Evolutionary conservation across 1,284 basidiomycete species (phyloP).

Genomic region (Ganoderma resinaceum): DNA sequence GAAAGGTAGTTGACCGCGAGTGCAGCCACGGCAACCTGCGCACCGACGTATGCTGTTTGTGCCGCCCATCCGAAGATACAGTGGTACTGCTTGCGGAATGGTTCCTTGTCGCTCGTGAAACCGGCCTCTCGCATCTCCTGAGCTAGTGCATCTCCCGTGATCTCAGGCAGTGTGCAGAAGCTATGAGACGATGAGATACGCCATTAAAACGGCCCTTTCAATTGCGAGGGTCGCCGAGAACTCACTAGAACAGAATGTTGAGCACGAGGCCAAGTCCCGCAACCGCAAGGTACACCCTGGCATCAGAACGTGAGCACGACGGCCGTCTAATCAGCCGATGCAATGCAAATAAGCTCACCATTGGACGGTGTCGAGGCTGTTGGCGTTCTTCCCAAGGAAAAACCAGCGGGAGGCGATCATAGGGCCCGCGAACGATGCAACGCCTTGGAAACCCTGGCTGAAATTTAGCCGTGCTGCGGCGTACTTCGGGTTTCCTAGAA

Average conservation of each 20-base stretch:
- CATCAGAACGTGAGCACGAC: slow-evolving; percentile 8
- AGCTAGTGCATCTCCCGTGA: slow-evolving; percentile 70
- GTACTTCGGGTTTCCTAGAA: slow-evolving; percentile 70
- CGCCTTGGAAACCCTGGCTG: slow-evolving; percentile 84
- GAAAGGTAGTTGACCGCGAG: slow-evolving; percentile 76
- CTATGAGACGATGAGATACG: slow-evolving; percentile 40
- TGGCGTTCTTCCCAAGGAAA: slow-evolving; percentile 69
- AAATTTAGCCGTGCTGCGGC: slow-evolving; percentile 84
- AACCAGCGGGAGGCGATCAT: slow-evolving; percentile 83
- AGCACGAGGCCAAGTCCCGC: slow-evolving; percentile 68
- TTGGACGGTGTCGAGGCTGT: slow-evolving; percentile 74
- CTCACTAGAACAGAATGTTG: slow-evolving; percentile 73
- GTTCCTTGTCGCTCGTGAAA: slow-evolving; percentile 52
- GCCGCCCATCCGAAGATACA: slow-evolving; percentile 76
- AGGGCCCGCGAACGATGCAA: slow-evolving; percentile 82
- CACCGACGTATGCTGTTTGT: slow-evolving; percentile 78
- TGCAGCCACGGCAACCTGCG: slow-evolving; percentile 77
- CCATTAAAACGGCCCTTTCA: background rate
- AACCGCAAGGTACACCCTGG: slow-evolving; percentile 81
- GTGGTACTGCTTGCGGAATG: slow-evolving; percentile 77
- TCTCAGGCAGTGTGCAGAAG: slow-evolving; percentile 79
- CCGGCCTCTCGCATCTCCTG: slow-evolving; percentile 56
- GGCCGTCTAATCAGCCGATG: background rate
- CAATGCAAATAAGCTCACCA: slow-evolving; percentile 49
- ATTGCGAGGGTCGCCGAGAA: slow-evolving; percentile 8